Conservation (phyloP, 305 asterid genomes). For the Fraxinus platypoda region DNA sequence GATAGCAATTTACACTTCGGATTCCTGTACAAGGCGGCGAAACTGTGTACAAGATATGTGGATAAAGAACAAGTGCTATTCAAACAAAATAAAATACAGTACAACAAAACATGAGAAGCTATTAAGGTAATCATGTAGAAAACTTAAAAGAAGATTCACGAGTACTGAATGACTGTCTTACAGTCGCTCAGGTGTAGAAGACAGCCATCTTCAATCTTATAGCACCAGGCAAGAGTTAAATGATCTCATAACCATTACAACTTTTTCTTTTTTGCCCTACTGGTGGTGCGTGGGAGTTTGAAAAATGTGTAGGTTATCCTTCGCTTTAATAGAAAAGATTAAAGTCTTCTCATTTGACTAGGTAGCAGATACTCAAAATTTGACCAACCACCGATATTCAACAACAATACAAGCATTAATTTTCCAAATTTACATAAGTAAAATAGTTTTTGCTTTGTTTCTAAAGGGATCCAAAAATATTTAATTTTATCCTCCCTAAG, state of each 20-base stretch:
- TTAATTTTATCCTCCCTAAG: neutral
- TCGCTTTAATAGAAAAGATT: neutral
- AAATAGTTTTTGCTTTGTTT: neutral
- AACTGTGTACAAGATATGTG: neutral
- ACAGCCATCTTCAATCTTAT: neutral
- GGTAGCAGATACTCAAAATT: neutral
- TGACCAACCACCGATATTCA: neutral
- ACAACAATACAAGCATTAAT: neutral
- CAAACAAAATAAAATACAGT: neutral
- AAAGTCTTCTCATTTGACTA: neutral
- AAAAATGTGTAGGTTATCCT: neutral
- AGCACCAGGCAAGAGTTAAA: neutral
- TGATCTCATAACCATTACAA: neutral
- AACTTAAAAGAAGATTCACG: neutral
- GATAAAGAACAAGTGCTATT: neutral
- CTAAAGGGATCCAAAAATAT: neutral
- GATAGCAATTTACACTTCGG: neutral
- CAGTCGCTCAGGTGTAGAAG: neutral
- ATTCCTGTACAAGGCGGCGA: neutral
- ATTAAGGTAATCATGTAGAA: neutral
- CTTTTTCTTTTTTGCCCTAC: neutral
- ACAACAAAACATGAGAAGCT: neutral
- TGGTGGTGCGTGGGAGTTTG: neutral
- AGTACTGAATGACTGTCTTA: neutral
- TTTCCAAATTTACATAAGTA: neutral